These are phyloP conservation scores for Sporothrix variecibatus DNA, from an alignment of 2,329 filamentous ascomycete genomes.

Conservation along the genomic window DNA sequence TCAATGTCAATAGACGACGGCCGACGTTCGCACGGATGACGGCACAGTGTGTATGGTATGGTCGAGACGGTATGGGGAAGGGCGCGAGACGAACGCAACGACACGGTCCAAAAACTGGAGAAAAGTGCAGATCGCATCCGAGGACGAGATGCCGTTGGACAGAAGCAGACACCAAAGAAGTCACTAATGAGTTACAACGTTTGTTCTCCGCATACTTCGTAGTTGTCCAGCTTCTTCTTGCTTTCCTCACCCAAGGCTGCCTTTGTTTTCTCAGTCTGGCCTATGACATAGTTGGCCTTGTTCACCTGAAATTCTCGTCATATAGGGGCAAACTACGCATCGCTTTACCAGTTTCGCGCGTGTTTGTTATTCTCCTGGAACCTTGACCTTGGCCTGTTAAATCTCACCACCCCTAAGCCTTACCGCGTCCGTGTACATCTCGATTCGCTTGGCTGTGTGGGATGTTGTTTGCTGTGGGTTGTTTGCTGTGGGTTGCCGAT, in stretches of 20 bases:
- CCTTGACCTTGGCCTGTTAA: not conserved
- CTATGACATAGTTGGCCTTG: slow-evolving; percentile 7
- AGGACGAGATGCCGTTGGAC: not conserved
- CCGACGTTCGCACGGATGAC: not conserved
- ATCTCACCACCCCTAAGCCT: not conserved
- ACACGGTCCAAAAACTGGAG: slow-evolving; percentile 3
- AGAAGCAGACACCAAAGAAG: not conserved
- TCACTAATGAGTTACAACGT: not conserved
- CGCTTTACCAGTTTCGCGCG: not conserved
- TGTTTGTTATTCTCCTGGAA: not conserved
- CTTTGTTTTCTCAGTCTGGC: not conserved
- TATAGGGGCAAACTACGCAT: not conserved
- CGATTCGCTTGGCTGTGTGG: not conserved
- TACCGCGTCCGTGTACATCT: not conserved
- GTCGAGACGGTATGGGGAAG: slow-evolving; percentile 1
- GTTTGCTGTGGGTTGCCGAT: slow-evolving; percentile 12
- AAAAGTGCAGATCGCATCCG: not conserved
- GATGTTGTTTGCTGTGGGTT: slow-evolving; percentile 10
- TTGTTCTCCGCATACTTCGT: not conserved
- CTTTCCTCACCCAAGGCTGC: not conserved
- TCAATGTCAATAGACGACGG: not conserved
- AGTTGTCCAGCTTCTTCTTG: not conserved
- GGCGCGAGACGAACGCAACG: not conserved
- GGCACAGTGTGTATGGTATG: slow-evolving; percentile 11
- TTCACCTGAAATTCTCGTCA: not conserved